Percentiles rank a stretch among this genome's conserved stretches.
These are phyloP conservation scores for Geotrichum candidum DNA, from an alignment of 1,139 yeast genomes.

Conservation along the genomic window DNA sequence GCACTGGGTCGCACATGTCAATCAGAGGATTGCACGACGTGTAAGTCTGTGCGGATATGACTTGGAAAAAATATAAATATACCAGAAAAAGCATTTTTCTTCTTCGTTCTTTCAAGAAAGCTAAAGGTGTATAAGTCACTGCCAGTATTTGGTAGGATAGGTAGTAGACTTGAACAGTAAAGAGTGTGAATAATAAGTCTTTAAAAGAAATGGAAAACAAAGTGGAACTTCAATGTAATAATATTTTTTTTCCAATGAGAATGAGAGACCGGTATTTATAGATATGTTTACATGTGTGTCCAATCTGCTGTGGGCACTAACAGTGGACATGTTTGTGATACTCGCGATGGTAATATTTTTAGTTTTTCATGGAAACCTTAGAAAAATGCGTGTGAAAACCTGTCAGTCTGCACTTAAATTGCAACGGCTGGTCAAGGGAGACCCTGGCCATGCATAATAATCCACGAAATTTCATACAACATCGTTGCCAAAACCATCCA, in stretches of 20 bases:
- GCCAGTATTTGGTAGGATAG: too few species aligned
- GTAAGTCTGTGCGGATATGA: slow-evolving; percentile 2
- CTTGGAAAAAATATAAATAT: not conserved
- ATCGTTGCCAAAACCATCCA: not conserved
- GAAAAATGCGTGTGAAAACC: not conserved
- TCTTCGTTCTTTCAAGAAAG: not conserved
- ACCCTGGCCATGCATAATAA: not conserved
- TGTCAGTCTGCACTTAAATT: not conserved
- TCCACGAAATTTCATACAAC: not conserved
- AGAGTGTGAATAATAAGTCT: too few species aligned
- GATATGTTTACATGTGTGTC: too few species aligned
- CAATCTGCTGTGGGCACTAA: not conserved
- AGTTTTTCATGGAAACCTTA: not conserved
- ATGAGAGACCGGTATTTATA: too few species aligned
- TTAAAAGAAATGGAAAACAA: too few species aligned
- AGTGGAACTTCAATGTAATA: too few species aligned
- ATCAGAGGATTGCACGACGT: slow-evolving; percentile 24
- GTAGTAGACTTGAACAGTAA: too few species aligned
- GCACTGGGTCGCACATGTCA: slow-evolving; percentile 14
- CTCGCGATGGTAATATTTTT: not conserved
- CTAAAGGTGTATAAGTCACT: not conserved
- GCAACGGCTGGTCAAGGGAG: not conserved
- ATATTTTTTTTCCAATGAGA: too few species aligned
- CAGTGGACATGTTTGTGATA: not conserved
- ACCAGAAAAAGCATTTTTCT: not conserved